phyloP scores from a whole-genome alignment of 441 rosid species.

The Brassica balearica region DNA sequence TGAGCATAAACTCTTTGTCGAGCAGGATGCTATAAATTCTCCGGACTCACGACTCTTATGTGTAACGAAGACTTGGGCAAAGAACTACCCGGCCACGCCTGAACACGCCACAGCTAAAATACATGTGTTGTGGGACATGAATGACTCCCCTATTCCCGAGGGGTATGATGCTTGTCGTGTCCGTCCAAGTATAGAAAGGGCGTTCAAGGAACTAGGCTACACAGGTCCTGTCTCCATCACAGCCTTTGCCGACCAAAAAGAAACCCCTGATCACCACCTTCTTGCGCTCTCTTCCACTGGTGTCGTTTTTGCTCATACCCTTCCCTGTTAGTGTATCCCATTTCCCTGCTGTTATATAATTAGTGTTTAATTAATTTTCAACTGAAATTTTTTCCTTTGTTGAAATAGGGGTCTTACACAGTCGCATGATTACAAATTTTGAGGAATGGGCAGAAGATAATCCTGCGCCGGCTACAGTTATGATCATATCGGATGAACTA shows the following conservation, averaged over 20 bases:
- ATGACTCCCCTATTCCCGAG: not conserved
- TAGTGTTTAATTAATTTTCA: not conserved
- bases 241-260: not conserved
- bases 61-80: not conserved
- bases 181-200: conserved; percentile 16
- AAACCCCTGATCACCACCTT: conserved; percentile 4
- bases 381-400: not conserved
- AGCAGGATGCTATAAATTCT: not conserved
- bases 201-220: conserved; percentile 11
- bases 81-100: not conserved
- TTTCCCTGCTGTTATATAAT: not conserved
- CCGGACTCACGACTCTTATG: not conserved
- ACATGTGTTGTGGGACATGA: not conserved
- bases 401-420: not conserved
- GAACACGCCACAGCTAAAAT: conserved; percentile 15
- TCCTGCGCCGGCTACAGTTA: not conserved
- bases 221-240: conserved; percentile 18
- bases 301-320: not conserved
- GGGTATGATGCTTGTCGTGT: not conserved
- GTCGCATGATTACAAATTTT: not conserved
- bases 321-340: not conserved
- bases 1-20: not conserved
- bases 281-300: conserved; percentile 12
- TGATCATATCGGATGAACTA: not conserved
- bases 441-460: not conserved